Base-by-base conservation (phyloP, 768 basidiomycete species). In the Collybiopsis confluens region DNA sequence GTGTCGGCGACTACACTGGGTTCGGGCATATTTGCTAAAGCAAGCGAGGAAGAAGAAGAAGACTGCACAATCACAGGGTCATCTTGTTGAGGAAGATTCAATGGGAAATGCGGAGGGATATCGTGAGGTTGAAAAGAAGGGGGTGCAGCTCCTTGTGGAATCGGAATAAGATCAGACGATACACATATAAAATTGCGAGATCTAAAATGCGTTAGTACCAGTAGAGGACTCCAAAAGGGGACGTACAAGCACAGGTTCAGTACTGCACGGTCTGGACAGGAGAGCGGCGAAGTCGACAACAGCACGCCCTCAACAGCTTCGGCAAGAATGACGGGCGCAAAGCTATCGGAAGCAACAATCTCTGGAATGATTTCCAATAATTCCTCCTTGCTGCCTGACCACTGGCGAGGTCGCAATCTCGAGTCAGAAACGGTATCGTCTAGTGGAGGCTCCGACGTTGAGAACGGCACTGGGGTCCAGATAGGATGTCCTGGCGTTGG, bases 351-450 rank as follows among this genome's bases (percentile, higher is more conserved):
- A n/a, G 59, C 60, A 7, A 56, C 28, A 40, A 69, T 52, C 58
- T 70, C 69, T 1, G 70, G 68, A 45, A 72, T 45, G 33, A 66
- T 63, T 0, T 65, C 58, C 10, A 65, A 40, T 2, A 70, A 54
- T 46, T 72, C 69, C 36, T 64, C 61, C 58, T 60, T 66, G 53
- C 58, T 62, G 68, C 69, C 50, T 11, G 35, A 52, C 50, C 50
- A 52, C 24, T 52, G 50, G 15, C 50, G 50, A 20, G 50, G 50
- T 8, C 50, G 50, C 18, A 23, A 24, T 4, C 8, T 42, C 15
- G 9, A 18, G 11, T 35, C 18, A 35, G 35, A 20, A 16, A 33
- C 15, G 21, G 23, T 15, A 20, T 21, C 23, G 47, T 7, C n/a
- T 21, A 35, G 9, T 23, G 18, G 23, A 7, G 15, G 6, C 20